Base-by-base conservation (phyloP, 2,329 filamentous ascomycete genomes). In the Volutella citrinella region DNA sequence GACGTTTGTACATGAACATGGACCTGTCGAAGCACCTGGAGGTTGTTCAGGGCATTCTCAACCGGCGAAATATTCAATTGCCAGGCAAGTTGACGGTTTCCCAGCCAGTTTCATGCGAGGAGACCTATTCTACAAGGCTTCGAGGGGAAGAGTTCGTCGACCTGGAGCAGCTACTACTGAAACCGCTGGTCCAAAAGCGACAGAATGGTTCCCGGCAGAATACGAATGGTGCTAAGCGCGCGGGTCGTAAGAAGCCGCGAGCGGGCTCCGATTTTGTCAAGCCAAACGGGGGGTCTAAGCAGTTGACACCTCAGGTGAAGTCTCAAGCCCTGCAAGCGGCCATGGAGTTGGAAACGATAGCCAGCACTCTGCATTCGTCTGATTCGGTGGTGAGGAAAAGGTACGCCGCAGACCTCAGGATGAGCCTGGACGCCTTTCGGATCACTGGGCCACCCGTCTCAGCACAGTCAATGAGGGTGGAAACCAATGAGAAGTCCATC, bases 331-430 rank as follows among this genome's bases (percentile, higher is more conserved):
- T n/a, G n/a, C n/a, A n/a, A n/a, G n/a, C 43, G 7, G 18, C 30
- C 2, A 30, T 25, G 16, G 34, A 36, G 21, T 13, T 52, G 13
- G 17, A 28, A 14, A 17, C 19, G 7, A 52, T 52, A 18, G 17
- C 38, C 10, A 23, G 30, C 6, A 25, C 20, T 4, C 13, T 52
- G 7, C 39, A 27, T 1, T n/a, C 24, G 3, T 50, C 46, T 4
- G 41, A 29, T 7, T 52, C 49, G 10, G 36, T 16, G 21, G 44
- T 52, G 17, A 46, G 43, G 15, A 26, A 24, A 11, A 34, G 38
- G 7, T 52, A 52, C 28, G 49, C 49, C 3, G 13, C 11, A 3
- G 49, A 52, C 11, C 42, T 52, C 10, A 39, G 42, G 30, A 39
- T 42, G 23, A 52, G 46, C 22, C 8, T 52, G 14, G 25, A 22